Percentiles rank a stretch among this genome's conserved stretches.
Conservation (phyloP, 2,329 filamentous ascomycete species). For the Venturia asperata region DNA sequence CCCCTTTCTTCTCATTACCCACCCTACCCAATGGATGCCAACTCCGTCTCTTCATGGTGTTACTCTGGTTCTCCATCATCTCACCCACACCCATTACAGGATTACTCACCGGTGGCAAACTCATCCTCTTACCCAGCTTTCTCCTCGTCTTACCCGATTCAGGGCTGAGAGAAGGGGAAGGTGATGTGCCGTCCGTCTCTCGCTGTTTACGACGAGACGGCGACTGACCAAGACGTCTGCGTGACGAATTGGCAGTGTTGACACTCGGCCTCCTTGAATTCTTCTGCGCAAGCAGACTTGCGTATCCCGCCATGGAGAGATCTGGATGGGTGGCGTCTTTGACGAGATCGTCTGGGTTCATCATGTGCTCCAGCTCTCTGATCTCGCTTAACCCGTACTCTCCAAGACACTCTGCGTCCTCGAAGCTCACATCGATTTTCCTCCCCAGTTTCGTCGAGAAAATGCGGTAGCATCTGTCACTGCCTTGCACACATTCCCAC, state of each 20-base stretch:
- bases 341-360: conserved; percentile 8
- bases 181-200: neutral
- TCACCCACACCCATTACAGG: neutral
- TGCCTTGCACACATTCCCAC: neutral
- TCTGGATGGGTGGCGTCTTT: neutral
- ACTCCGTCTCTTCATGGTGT: neutral
- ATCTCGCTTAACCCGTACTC: conserved; percentile 4
- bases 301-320: neutral
- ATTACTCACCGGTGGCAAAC: neutral
- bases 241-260: neutral
- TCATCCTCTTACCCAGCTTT: neutral
- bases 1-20: neutral
- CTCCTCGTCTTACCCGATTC: neutral
- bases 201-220: neutral
- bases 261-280: neutral
- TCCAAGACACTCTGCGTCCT: neutral
- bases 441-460: conserved; percentile 12
- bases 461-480: conserved; percentile 11
- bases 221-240: neutral
- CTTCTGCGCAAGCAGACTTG: neutral
- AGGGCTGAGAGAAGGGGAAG: neutral
- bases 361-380: neutral
- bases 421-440: neutral
- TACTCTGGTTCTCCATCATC: conserved; percentile 3
- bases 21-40: neutral